Percentiles rank a stretch among this genome's conserved stretches.
Conservation (phyloP, 495 filamentous ascomycete genomes). For the Alectoria sarmentosa region DNA sequence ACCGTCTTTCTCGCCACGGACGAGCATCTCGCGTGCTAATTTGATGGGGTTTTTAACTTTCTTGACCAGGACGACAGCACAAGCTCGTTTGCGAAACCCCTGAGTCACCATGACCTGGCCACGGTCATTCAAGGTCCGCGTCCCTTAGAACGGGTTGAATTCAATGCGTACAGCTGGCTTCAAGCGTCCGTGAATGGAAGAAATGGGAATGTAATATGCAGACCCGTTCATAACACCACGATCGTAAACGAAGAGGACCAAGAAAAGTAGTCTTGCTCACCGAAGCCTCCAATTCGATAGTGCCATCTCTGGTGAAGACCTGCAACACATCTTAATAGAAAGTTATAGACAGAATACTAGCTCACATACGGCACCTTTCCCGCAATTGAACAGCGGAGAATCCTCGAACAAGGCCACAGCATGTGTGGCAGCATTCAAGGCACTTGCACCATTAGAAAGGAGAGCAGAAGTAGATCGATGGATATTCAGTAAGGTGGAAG, state of each 20-base stretch:
- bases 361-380: slow-evolving; percentile 57
- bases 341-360: background rate
- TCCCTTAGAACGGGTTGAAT: too few species aligned
- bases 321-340: background rate
- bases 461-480: slow-evolving; percentile 40
- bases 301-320: slow-evolving; percentile 71
- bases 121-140: background rate
- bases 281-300: slow-evolving; percentile 80
- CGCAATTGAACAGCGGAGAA: slow-evolving; percentile 78
- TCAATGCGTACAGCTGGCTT: background rate
- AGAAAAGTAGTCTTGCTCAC: slow-evolving; percentile 16
- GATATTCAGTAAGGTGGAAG: slow-evolving; percentile 56
- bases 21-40: slow-evolving; percentile 64
- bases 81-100: slow-evolving; percentile 59
- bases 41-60: slow-evolving; percentile 73
- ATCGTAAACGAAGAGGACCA: background rate
- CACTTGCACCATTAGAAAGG: slow-evolving; percentile 41
- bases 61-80: slow-evolving; percentile 63
- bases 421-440: slow-evolving; percentile 66
- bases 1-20: slow-evolving; percentile 40
- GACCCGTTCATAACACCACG: background rate
- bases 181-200: too few species aligned
- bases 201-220: background rate
- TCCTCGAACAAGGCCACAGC: slow-evolving; percentile 76
- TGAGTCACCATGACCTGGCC: slow-evolving; percentile 68